These are phyloP conservation scores for Pseudogymnoascus sp. DNA, from an alignment of 2,329 filamentous ascomycete genomes.

Conservation along the genomic window DNA sequence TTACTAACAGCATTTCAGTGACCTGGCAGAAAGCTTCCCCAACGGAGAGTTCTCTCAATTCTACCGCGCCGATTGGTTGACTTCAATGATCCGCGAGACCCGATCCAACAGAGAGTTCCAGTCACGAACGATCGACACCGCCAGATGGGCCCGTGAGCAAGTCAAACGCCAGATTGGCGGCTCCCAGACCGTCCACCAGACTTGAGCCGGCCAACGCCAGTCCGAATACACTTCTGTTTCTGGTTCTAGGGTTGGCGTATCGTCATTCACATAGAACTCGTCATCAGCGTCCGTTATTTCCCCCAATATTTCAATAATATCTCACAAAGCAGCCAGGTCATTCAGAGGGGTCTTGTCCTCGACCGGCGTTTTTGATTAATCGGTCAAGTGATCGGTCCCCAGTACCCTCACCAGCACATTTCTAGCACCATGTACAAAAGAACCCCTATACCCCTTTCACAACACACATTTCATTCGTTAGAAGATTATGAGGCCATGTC, in stretches of 20 bases:
- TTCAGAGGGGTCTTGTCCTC: constrained; percentile 29
- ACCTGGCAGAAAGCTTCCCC: constrained; percentile 88
- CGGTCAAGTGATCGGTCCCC: constrained; percentile 16
- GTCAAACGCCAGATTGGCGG: constrained; percentile 80
- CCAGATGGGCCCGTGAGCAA: constrained; percentile 94
- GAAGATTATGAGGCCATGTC: constrained; percentile 11
- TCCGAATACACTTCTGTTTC: constrained; percentile 1
- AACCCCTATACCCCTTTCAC: constrained; percentile 9
- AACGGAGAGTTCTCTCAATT: constrained; percentile 74
- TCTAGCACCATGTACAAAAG: constrained; percentile 7
- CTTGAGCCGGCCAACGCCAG: constrained; percentile 19
- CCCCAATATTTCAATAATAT: constrained; percentile 10
- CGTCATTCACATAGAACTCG: constrained; percentile 10
- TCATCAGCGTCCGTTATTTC: constrained; percentile 9
- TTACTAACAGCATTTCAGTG: constrained; percentile 43
- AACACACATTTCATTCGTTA: constrained; percentile 9
- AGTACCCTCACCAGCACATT: constrained; percentile 7
- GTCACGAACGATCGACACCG: constrained; percentile 80
- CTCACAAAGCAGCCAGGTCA: constrained; percentile 18
- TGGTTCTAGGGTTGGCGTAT: constrained; percentile 6
- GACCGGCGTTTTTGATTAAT: constrained; percentile 22
- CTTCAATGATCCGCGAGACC: constrained; percentile 81
- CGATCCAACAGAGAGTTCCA: constrained; percentile 82
- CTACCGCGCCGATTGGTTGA: constrained; percentile 90
- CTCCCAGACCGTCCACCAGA: constrained; percentile 27